phyloP scores from a whole-genome alignment of 768 basidiomycete genomes.

The Mycena galericulata region DNA sequence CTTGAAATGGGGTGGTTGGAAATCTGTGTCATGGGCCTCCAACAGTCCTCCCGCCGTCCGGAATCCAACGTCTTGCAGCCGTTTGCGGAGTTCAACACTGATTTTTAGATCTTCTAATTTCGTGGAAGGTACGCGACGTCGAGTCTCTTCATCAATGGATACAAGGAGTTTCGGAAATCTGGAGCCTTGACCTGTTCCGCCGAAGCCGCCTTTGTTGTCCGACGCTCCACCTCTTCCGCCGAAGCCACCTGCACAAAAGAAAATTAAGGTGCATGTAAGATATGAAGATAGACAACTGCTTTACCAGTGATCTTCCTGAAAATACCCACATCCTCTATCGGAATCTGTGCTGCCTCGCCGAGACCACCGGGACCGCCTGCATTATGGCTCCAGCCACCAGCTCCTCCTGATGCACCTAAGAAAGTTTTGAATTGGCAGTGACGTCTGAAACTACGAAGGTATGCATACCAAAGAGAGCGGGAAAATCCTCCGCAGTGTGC shows the following conservation, averaged over 20 bases:
- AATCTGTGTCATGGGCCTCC: background rate
- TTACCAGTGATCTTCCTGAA: too few species aligned
- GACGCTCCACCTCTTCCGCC: background rate
- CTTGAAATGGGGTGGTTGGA: background rate
- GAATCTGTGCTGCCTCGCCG: conserved; percentile 1
- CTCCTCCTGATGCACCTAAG: too few species aligned
- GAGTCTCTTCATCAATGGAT: too few species aligned
- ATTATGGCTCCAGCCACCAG: too few species aligned
- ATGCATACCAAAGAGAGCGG: background rate
- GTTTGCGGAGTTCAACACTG: background rate
- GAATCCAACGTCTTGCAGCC: background rate
- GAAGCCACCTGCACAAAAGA: background rate
- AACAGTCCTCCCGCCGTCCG: background rate
- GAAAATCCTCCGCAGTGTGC: too few species aligned
- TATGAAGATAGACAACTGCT: too few species aligned
- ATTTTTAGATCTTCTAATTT: background rate
- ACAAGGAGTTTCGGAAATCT: background rate
- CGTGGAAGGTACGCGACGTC: background rate
- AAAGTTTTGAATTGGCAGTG: too few species aligned
- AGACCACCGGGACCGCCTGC: conserved; percentile 8
- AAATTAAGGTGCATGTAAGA: too few species aligned
- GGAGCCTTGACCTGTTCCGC: conserved; percentile 4
- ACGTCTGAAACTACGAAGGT: too few species aligned
- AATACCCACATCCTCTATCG: background rate
- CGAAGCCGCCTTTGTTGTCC: background rate